Evolutionary conservation across 225 moss, liverwort and hornwort species (phyloP), one percentile per base, ranked within the genome.

Genomic region (Pseudisothecium myosuroides): DNA sequence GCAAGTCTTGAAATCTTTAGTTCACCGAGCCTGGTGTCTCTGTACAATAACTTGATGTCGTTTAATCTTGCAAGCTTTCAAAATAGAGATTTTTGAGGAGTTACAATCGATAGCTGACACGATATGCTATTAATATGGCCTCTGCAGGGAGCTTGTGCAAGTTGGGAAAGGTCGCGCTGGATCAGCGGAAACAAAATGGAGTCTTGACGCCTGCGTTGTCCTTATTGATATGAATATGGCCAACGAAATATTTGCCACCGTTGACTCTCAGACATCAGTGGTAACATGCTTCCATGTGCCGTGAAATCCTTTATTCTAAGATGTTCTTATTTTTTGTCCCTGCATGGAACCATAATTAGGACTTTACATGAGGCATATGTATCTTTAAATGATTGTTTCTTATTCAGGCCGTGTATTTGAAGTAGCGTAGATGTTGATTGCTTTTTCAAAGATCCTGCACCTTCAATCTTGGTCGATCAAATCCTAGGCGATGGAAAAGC

Each of bases 111-210:
- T 32, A 78, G 72, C 55, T 66, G 67, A 88, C 71, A 47, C 29
- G 62, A 76, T 54, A 63, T 82, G 24, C 16, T 68, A 50, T 41
- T 84, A 68, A 43, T 85, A 72, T 78, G 67, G 50, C 79, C 78
- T 80, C 56, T 89, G 82, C 72, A 94, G 94, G 89, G 92, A 94
- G 87, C 92, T 92, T 79, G 91, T 94, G 86, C 91, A 87, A 71
- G 90, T 92, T 89, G 93, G 94, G 71, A 90, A 85, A 89, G 88
- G 89, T 77, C 89, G 86, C 74, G 83, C 78, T 88, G 93, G 92
- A 91, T 91, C 92, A 39, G 47, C 67, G 81, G 76, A 89, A 84
- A 88, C 85, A 41, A 93, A 91, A 85, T 92, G 92, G 90, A 85
- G 86, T 45, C 87, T 93, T 85, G 90, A 94, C 29, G 91, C 94